phyloP scores from a whole-genome alignment of 495 filamentous ascomycete species.

The Margaritispora aquatica region DNA sequence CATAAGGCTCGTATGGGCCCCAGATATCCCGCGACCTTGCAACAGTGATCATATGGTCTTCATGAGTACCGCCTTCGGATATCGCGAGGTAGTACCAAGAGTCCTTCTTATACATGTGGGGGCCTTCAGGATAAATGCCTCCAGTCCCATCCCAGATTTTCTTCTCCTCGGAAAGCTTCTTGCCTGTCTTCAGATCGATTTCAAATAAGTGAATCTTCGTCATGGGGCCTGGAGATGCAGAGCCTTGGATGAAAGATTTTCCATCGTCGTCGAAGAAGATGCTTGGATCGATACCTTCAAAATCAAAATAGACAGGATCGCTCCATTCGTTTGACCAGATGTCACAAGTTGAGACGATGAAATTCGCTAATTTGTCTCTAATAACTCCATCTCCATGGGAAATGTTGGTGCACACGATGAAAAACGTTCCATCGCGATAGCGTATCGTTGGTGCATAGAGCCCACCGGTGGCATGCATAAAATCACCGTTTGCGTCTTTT shows the following conservation, averaged over 20 bases:
- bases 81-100: slow-evolving; percentile 62
- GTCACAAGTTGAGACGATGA: slow-evolving; percentile 22
- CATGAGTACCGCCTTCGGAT: slow-evolving; percentile 58
- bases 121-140: slow-evolving; percentile 50
- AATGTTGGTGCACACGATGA: slow-evolving; percentile 26
- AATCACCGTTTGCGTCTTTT: slow-evolving; percentile 11
- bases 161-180: slow-evolving; percentile 28
- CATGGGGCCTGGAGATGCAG: slow-evolving; percentile 18
- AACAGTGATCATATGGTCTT: slow-evolving; percentile 51
- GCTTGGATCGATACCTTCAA: slow-evolving; percentile 36
- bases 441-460: slow-evolving; percentile 40
- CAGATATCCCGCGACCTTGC: slow-evolving; percentile 37
- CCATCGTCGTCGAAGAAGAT: slow-evolving; percentile 47
- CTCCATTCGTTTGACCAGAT: slow-evolving; percentile 20
- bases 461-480: slow-evolving; percentile 36
- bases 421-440: slow-evolving; percentile 31
- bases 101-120: slow-evolving; percentile 58
- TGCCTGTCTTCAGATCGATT: slow-evolving; percentile 39
- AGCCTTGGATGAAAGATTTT: slow-evolving; percentile 37
- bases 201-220: slow-evolving; percentile 32
- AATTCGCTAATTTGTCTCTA: background rate
- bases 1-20: slow-evolving; percentile 50
- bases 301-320: slow-evolving; percentile 27
- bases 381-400: slow-evolving; percentile 3
- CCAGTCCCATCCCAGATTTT: slow-evolving; percentile 48